Evolutionary conservation across 768 basidiomycete species (phyloP), one percentile per base, ranked within the genome.

Genomic region (Tulasnella sp.): DNA sequence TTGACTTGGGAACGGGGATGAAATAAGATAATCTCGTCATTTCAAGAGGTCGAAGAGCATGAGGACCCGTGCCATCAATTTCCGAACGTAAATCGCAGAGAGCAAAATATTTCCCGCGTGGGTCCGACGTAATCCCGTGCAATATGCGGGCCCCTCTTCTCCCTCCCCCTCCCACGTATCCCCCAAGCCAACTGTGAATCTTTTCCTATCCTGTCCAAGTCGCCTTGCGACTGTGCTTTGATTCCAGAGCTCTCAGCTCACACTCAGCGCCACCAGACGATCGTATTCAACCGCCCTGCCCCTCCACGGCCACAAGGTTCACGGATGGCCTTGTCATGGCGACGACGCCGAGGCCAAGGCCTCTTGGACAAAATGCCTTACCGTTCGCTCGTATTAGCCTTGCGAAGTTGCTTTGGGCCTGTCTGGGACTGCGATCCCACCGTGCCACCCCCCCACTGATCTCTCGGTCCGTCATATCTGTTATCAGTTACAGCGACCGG

Each of bases 391-490:
- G 58, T 64, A 64, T 64, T 64, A 64, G 58, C 58, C 58, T 64
- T 64, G 58, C 58, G 58, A 64, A 64, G 58, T 25, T 34, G 12
- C 58, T 64, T 25, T 25, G 58, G 31, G 12, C n/a, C 58, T 25
- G 22, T 64, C 58, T 11, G 25, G 58, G 58, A 64, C 58, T 64
- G 58, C 58, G 58, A 64, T 64, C 58, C 29, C 58, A 64, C 58
- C 58, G 58, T 64, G 58, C 29, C 58, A 64, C 58, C 58, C 58
- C 58, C 12, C n/a, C 58, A 25, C 58, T 64, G 58, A 31, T 64
- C 58, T 29, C 58, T 64, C 58, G 58, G 58, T 64, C 58, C 58
- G 58, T 64, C 58, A 64, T 64, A 64, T 64, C 58, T 64, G 58
- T 64, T 64, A 64, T 64, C 58, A 64, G 58, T n/a, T 64, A 25